Percentiles rank a stretch among this genome's conserved stretches.
Evolutionary conservation across 164 flowering plant genomes (phyloP).

Genomic region (Vitis cinerea): DNA sequence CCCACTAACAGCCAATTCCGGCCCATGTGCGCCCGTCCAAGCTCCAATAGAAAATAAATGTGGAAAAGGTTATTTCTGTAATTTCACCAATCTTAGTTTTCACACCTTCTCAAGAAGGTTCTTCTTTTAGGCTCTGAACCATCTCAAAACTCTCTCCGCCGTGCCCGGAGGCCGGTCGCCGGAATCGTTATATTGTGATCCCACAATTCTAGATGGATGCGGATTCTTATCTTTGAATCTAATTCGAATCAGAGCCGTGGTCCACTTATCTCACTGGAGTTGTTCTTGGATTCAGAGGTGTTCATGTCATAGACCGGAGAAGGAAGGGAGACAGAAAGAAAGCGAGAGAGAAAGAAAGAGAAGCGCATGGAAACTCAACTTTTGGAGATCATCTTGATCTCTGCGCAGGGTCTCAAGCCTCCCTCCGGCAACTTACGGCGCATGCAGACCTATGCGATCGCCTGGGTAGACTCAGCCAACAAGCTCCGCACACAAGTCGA

Average conservation of each 20-base stretch:
- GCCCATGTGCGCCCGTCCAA: no score
- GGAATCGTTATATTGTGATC: no score
- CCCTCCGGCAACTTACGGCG: constrained; percentile 43
- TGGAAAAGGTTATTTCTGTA: not conserved
- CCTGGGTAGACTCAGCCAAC: constrained; percentile 48
- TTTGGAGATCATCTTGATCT: constrained; percentile 86
- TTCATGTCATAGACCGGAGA: not conserved
- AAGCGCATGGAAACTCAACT: constrained; percentile 24
- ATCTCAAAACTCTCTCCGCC: not conserved
- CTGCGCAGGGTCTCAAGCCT: constrained; percentile 74
- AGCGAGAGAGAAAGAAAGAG: constrained; percentile 9
- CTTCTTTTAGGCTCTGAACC: no score
- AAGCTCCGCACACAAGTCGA: constrained; percentile 77
- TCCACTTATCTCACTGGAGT: not conserved
- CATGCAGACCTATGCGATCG: constrained; percentile 74
- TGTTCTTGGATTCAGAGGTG: not conserved
- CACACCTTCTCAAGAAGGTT: no score
- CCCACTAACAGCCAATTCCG: no score
- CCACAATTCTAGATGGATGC: no score
- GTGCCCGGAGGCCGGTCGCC: no score
- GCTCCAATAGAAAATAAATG: not conserved
- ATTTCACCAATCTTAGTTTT: not conserved
- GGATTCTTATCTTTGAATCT: no score
- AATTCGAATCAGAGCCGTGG: not conserved
- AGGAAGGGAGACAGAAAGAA: not conserved